A percentile compares a stretch with the other conserved stretches of the same genome.
phyloP scores from a whole-genome alignment of 2,329 filamentous ascomycete species.

The Metarhizium brunneum region DNA sequence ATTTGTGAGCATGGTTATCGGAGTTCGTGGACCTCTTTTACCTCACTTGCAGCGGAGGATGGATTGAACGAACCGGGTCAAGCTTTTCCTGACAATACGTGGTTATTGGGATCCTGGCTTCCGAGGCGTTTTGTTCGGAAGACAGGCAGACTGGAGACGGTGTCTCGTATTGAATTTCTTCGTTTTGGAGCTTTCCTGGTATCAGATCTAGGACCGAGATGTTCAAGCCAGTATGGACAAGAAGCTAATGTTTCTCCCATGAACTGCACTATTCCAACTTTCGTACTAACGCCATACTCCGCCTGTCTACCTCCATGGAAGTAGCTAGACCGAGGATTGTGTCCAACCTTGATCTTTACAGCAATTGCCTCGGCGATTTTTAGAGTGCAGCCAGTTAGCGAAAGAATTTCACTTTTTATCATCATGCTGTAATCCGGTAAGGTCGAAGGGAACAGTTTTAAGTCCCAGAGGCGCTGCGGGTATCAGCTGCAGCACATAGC shows the following conservation, averaged over 20 bases:
- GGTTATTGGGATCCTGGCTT: background rate
- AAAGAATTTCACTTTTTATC: background rate
- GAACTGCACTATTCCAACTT: background rate
- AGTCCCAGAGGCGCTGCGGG: background rate
- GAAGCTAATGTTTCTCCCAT: background rate
- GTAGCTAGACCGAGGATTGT: background rate
- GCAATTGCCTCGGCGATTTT: background rate
- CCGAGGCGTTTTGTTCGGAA: background rate
- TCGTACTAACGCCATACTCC: background rate
- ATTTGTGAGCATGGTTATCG: constrained; percentile 5
- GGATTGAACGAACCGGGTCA: background rate
- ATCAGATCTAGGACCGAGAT: background rate
- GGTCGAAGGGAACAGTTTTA: background rate
- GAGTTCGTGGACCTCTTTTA: background rate
- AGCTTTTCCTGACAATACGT: background rate
- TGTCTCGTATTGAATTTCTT: background rate
- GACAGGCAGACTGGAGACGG: background rate
- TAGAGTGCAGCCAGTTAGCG: background rate
- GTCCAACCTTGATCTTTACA: background rate
- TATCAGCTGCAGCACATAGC: background rate
- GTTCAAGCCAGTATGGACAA: background rate
- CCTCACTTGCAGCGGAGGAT: background rate
- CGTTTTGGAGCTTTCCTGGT: background rate
- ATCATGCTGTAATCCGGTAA: background rate
- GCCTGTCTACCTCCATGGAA: background rate